Base-by-base conservation (phyloP, 306 rosid species). In the Corylus heterophylla region DNA sequence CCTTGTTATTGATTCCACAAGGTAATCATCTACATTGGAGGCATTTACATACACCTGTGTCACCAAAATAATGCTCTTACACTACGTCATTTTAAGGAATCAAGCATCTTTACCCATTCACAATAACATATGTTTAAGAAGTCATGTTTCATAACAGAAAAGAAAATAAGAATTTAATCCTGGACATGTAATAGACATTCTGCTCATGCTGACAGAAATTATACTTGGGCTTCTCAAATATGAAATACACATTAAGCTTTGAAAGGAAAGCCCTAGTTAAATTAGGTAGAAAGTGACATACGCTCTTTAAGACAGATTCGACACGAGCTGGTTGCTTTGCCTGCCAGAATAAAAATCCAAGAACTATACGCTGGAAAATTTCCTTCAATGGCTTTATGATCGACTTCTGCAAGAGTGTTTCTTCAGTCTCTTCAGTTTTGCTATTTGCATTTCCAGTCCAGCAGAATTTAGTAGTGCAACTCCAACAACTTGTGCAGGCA, bases 311-410 rank as follows among this genome's bases (percentile, higher is more conserved):
- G 79, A 95, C 90, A 12, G 96, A 95, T 77, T 70, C 74, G 78
- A 93, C 74, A 37, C 94, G 91, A 76, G 97, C 86, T 1, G 97
- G 99, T 80, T 91, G 98, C 88, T 91, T 95, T 54, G 97, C 81
- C 84, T 93, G 99, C 98, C 99, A 93, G 90, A 95, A 93, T 80
- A 93, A 78, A 83, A 95, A 77, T 50, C 98, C 97, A 76, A 93
- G 97, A 81, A 89, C 90, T 31, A 91, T 63, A 44, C 97, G 90
- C 87, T 91, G 99, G 76, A 95, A 91, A 76, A 84, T 74, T 77
- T 93, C 96, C 91, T 91, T 90, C 84, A 95, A 54, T 20, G 98
- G 97, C 80, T 91, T 95, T 55, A 87, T 37, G 48, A 93, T 16
- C 74, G 83, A 78, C 88, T 89, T 95, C 83, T 87, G 92, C 0